Conservation (phyloP, 192 early-diverging fungal genomes). For the Backusella luteola region DNA sequence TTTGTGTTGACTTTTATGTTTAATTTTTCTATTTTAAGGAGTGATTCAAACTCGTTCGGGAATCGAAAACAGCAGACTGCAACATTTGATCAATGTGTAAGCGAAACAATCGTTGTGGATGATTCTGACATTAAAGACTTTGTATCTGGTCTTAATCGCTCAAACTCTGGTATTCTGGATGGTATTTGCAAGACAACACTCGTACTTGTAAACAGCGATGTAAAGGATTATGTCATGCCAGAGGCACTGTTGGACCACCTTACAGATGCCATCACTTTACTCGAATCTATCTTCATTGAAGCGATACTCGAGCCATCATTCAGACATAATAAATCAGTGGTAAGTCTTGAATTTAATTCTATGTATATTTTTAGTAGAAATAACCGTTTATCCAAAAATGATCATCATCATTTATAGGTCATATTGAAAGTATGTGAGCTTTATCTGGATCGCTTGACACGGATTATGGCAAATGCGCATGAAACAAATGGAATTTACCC, state of each 20-base stretch:
- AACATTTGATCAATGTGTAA: background rate
- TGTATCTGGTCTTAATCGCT: conserved; percentile 15
- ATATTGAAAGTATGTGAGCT: conserved; percentile 12
- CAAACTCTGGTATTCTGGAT: conserved; percentile 30
- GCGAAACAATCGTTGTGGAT: background rate
- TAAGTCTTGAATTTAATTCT: background rate
- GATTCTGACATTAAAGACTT: conserved; percentile 10
- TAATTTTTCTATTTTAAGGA: conserved; percentile 6
- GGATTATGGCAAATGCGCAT: background rate
- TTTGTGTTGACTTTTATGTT: background rate
- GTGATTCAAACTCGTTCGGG: background rate
- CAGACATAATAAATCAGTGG: background rate
- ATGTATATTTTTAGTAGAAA: background rate
- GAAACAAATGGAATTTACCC: background rate
- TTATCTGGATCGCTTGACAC: conserved; percentile 12
- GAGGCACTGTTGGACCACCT: background rate
- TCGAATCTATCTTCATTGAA: background rate
- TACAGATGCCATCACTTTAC: background rate
- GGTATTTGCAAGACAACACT: conserved; percentile 14
- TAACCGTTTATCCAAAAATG: background rate
- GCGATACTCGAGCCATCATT: background rate
- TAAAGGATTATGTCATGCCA: background rate
- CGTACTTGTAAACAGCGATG: background rate
- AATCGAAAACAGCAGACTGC: background rate
- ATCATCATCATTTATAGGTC: background rate